Conservation (phyloP, 225 moss, liverwort and hornwort genomes). For the Rhytidiadelphus loreus region DNA sequence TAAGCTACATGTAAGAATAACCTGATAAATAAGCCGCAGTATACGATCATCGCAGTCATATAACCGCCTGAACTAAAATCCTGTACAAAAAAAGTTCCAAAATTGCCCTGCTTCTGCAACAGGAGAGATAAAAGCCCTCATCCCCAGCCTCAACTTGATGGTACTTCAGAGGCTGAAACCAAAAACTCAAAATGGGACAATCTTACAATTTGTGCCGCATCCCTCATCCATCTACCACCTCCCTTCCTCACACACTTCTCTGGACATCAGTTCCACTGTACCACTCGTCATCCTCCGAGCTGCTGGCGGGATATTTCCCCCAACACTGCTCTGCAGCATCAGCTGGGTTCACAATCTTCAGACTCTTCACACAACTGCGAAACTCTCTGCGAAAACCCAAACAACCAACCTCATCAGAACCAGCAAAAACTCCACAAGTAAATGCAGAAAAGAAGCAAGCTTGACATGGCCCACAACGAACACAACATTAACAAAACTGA, state of each 20-base stretch:
- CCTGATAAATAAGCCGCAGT: conserved; percentile 1
- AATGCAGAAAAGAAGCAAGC: not conserved
- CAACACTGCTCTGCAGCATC: conserved; percentile 8
- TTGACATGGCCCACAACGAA: not conserved
- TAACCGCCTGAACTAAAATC: not conserved
- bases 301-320: conserved; percentile 11
- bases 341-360: conserved; percentile 28
- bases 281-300: conserved; percentile 25
- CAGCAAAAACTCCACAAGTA: not conserved
- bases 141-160: not conserved
- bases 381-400: conserved; percentile 20
- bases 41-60: not conserved
- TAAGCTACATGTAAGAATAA: conserved; percentile 2
- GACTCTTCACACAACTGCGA: conserved; percentile 40
- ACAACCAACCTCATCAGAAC: not conserved
- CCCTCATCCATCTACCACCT: not conserved
- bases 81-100: conserved; percentile 43
- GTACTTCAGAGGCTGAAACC: conserved; percentile 3
- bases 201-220: conserved; percentile 29
- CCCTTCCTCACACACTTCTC: not conserved
- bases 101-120: conserved; percentile 16
- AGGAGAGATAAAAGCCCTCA: conserved; percentile 4
- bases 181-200: conserved; percentile 25
- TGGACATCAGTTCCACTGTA: not conserved
- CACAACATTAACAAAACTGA: not conserved